phyloP scores from a whole-genome alignment of 768 basidiomycete genomes.

The Fomitopsis serialis region DNA sequence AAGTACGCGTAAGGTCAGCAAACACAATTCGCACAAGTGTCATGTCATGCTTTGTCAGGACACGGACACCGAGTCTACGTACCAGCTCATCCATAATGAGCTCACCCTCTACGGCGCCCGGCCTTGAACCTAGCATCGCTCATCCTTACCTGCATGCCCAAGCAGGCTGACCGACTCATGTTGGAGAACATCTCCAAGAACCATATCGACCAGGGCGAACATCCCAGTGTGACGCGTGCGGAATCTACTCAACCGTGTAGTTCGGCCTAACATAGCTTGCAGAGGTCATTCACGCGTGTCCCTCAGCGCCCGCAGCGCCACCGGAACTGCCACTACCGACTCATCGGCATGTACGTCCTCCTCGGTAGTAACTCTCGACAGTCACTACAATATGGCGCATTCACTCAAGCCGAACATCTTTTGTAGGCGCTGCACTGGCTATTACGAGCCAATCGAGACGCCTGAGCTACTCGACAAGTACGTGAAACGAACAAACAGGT shows the following conservation, averaged over 20 bases:
- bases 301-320: slow-evolving; percentile 42
- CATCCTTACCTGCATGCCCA: slow-evolving; percentile 62
- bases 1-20: slow-evolving; percentile 68
- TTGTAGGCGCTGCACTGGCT: slow-evolving; percentile 43
- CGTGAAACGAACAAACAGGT: slow-evolving; percentile 41
- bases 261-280: not conserved
- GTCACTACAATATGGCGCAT: not conserved
- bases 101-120: slow-evolving; percentile 50
- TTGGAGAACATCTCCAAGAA: slow-evolving; percentile 64
- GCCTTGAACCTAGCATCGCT: slow-evolving; percentile 63
- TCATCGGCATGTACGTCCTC: slow-evolving; percentile 66
- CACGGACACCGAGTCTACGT: slow-evolving; percentile 42
- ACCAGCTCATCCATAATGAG: slow-evolving; percentile 63
- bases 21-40: not conserved
- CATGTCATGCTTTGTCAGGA: slow-evolving; percentile 34
- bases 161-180: slow-evolving; percentile 48
- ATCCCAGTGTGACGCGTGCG: slow-evolving; percentile 51
- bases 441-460: slow-evolving; percentile 82
- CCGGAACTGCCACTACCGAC: slow-evolving; percentile 69
- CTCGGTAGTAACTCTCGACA: slow-evolving; percentile 36
- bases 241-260: not conserved
- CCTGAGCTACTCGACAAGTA: slow-evolving; percentile 62
- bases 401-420: slow-evolving; percentile 17
- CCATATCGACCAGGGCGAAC: slow-evolving; percentile 64
- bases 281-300: slow-evolving; percentile 45